Evolutionary conservation across 2,329 filamentous ascomycete genomes (phyloP).

Genomic region (Fusarium falciforme): DNA sequence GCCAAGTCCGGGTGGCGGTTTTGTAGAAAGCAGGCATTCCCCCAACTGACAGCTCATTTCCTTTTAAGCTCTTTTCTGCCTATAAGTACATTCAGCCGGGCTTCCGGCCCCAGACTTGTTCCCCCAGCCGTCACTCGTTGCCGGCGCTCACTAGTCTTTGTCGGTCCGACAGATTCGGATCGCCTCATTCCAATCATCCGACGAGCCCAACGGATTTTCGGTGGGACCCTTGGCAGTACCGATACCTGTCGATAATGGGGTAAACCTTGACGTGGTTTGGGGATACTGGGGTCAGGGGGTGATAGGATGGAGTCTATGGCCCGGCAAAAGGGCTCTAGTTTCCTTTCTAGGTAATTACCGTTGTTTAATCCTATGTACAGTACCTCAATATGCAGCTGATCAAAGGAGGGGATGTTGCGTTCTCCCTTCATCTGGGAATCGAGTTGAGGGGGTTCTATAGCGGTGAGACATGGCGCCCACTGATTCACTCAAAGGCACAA

Average conservation of each 20-base stretch:
- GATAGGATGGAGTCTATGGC: background rate
- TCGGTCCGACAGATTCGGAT: slow-evolving; percentile 25
- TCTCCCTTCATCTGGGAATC: background rate
- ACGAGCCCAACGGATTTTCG: background rate
- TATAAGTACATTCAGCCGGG: slow-evolving; percentile 36
- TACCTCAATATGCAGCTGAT: background rate
- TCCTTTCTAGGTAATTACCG: background rate
- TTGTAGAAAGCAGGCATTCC: background rate
- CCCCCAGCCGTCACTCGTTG: slow-evolving; percentile 6
- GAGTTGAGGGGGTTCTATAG: background rate
- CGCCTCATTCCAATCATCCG: slow-evolving; percentile 19
- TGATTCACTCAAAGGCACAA: background rate
- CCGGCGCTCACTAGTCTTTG: slow-evolving; percentile 6
- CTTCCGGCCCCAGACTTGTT: slow-evolving; percentile 15
- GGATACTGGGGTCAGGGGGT: background rate
- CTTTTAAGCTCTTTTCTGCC: slow-evolving; percentile 20
- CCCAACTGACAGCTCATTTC: background rate
- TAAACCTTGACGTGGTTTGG: background rate
- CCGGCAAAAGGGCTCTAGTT: background rate
- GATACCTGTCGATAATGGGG: background rate
- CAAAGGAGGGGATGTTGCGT: background rate
- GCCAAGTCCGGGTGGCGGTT: background rate
- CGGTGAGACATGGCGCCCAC: background rate
- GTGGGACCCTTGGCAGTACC: slow-evolving; percentile 9
- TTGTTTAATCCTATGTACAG: background rate